Percentiles rank a stretch among this genome's conserved stretches.
Evolutionary conservation across 192 early-diverging fungal genomes (phyloP).

Genomic region (Lunasporangiospora selenospora): DNA sequence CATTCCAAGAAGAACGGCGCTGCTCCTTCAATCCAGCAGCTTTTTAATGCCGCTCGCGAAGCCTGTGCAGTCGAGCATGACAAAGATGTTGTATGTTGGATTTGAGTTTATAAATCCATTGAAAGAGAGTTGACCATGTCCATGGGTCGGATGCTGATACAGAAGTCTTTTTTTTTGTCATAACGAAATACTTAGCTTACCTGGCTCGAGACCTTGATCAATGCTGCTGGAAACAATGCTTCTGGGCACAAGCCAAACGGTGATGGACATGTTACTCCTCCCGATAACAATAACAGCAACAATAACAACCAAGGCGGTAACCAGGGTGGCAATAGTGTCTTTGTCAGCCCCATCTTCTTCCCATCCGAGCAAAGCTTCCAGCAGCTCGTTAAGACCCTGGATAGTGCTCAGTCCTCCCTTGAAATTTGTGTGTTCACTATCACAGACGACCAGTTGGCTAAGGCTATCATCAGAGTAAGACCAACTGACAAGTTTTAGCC

Average conservation of each 20-base stretch:
- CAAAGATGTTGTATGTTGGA: conserved; percentile 35
- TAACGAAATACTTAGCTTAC: conserved; percentile 20
- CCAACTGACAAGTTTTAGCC: too few species aligned
- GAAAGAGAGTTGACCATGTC: not conserved
- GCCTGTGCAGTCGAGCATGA: conserved; percentile 49
- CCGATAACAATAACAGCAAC: conserved; percentile 8
- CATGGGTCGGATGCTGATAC: conserved; percentile 5
- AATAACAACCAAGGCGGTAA: conserved; percentile 7
- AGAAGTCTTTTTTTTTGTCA: conserved; percentile 2
- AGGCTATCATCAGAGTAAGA: conserved; percentile 66
- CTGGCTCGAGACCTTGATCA: conserved; percentile 43
- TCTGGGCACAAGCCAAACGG: conserved; percentile 21
- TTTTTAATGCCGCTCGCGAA: conserved; percentile 37
- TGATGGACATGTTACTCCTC: not conserved
- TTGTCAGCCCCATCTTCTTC: conserved; percentile 58
- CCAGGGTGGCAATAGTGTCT: conserved; percentile 8
- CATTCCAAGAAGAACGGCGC: conserved; percentile 33
- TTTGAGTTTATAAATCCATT: not conserved
- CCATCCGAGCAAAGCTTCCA: conserved; percentile 68
- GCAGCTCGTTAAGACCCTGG: conserved; percentile 57
- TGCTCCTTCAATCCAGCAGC: conserved; percentile 33
- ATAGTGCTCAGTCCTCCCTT: conserved; percentile 61
- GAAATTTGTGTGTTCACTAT: conserved; percentile 80
- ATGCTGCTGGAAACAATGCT: conserved; percentile 30
- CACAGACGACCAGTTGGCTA: conserved; percentile 75